Base-by-base conservation (phyloP, 805 yeast species). In the Nakazawaea wickerhamii region DNA sequence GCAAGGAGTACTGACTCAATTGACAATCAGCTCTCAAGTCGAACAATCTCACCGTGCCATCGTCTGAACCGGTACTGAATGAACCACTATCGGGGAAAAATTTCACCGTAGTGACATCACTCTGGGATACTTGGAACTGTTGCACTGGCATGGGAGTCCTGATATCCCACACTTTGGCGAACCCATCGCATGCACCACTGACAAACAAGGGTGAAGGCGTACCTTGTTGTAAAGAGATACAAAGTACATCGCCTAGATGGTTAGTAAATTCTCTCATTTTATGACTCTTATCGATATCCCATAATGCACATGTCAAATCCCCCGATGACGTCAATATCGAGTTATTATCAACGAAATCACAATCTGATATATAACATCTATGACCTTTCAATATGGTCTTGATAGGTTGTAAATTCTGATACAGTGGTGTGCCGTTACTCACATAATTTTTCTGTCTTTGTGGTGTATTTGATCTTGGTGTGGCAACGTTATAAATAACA, bases 1-100 rank as follows among this genome's bases (percentile, higher is more conserved):
- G 48, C 25, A 65, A 50, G 19, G 52, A 60, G 58, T 79, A 87
- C 14, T 52, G 57, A 7, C 77, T 70, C 33, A 88, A 55, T 48
- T 75, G 81, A 48, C 93, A 77, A 55, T 85, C 95, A 1, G 89
- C 70, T 48, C 96, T 69, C 35, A 86, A 59, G 57, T 89, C 97
- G 59, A 76, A 84, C 43, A 87, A 60, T 45, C 84, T 70, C 20
- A 85, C 65, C 0, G 70, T 58, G 3, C 91, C 90, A 57, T 85
- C 95, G 54, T 88, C 96, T 35, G 84, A 73, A 1, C 96, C 96
- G 2, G 82, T 71, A 0, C 75, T 77, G 51, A 89, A 77, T 1
- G 87, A 71, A 45, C 80, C 66, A 2, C 87, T 87, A 48, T 79
- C 83, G 7, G 87, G 87, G 55, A 81, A 81, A 52, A 77, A 77